Conservation (phyloP, 805 yeast genomes). For the Danielia reshetovae region DNA sequence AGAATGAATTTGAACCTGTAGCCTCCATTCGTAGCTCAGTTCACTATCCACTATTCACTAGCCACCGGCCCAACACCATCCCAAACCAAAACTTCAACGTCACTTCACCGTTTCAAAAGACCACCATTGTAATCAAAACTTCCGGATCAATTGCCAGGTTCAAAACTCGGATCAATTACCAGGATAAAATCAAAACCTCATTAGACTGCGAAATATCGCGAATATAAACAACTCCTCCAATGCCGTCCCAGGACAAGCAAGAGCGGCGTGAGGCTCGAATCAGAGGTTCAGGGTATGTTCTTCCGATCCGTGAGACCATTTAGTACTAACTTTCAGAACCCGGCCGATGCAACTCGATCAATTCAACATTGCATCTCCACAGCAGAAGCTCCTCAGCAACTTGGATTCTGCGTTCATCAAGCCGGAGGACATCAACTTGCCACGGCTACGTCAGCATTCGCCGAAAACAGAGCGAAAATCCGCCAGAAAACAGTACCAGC, state of each 20-base stretch:
- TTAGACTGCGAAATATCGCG: no score
- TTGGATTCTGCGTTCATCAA: conserved; percentile 25
- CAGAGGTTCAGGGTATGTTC: conserved; percentile 43
- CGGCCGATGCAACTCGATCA: conserved; percentile 16
- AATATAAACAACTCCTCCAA: background rate
- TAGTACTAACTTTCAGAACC: conserved; percentile 16
- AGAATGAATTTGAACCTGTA: no score
- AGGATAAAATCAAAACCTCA: no score
- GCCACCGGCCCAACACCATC: no score
- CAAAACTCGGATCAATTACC: no score
- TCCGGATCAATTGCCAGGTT: no score
- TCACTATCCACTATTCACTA: no score
- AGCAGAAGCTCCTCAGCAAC: conserved; percentile 6
- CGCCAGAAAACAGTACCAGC: background rate
- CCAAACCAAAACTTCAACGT: no score
- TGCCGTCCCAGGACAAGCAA: conserved; percentile 7
- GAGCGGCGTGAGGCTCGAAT: conserved; percentile 28
- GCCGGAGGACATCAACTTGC: conserved; percentile 18
- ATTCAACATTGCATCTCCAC: conserved; percentile 15
- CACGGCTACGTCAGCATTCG: conserved; percentile 10
- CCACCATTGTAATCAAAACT: no score
- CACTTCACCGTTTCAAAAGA: no score
- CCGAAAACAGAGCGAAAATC: background rate
- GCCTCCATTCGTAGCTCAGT: no score
- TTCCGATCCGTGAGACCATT: background rate